Evolutionary conservation across 306 rosid genomes (phyloP), one percentile per base, ranked within the genome.

Genomic region (Abrus precatorius): DNA sequence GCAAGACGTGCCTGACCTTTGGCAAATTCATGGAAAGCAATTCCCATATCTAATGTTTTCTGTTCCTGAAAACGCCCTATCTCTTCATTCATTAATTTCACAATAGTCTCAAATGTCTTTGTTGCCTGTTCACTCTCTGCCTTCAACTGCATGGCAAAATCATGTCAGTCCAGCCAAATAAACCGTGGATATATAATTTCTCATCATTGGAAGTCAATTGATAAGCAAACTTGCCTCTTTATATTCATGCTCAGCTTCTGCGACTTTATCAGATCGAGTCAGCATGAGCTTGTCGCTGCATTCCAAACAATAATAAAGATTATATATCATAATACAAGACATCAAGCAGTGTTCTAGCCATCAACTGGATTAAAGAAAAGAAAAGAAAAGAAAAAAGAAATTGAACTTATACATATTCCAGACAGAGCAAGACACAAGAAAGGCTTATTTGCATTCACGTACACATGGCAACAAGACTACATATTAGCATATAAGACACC

Each of bases 1-100:
- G 99, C 94, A 34, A 93, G 85, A 59, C 93, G 96, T 3, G 97
- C 98, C 88, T 96, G 99, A 28, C 99, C 98, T 84, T 87, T 92
- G 32, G 99, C 99, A 72, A 96, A 96, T 86, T 93, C 98, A 13
- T 96, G 97, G 84, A 96, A 96, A 77, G 98, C 97, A 43, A 90
- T 79, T 49, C 98, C 99, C 93, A 96, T 82, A 66, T 96, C 99
- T 66, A 72, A 69, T 65, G 99, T 96, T 80, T 93, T 93, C 90
- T 93, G 97, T 67, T 92, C 98, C 82, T 93, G 99, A 84, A 96
- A 96, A 63, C 88, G 92, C 64, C 85, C 91, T 9, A 89, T 90
- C 89, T 96, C 99, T 85, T 93, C 97, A 29, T 85, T 90, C 98
- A 96, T 96, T 78, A 91, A 55, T 76, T 83, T 84, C 74, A 93